Evolutionary conservation across 2,329 filamentous ascomycete species (phyloP), one percentile per base, ranked within the genome.

Genomic region (Curvularia sp.): DNA sequence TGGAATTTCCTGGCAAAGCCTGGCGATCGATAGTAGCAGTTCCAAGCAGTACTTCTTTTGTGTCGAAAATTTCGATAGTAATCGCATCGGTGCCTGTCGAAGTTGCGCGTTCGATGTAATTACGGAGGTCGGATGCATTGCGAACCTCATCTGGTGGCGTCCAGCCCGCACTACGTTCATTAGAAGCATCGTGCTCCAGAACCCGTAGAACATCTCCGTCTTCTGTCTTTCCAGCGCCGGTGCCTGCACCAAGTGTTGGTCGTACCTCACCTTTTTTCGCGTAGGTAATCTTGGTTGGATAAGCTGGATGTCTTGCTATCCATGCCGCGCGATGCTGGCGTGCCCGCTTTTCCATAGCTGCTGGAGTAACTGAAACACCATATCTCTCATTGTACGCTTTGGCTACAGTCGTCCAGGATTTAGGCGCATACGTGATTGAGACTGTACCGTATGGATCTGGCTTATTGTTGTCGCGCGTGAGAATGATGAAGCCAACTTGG

Each of bases 271-370:
- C 3, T 12, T 59, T 63, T 39, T 53, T 43, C n/a, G 58, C 44
- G 33, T 63, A 63, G 5, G 52, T 1, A 13, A 63, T 58, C 4
- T 58, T 39, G 6, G 24, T 43, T 4, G 61, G 58, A 49, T 63
- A 56, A 13, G 13, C 28, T 24, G 56, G 61, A 31, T 56, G 50
- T 9, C 48, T 48, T 22, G 4, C 43, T 28, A 62, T 24, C 59
- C 55, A 62, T 12, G 38, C 39, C 4, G 41, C 8, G 38, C 60
- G 49, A 26, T 60, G 53, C 43, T 60, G 46, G 7, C 60, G 46
- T 9, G 20, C 57, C 5, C 62, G 60, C 49, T 66, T 66, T 18
- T 63, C 57, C 44, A 62, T 59, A 0, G 62, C 58, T 13, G 63
- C 57, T 55, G 48, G 30, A 22, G 41, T 42, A 6, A 55, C 28